Percentiles rank a stretch among this genome's conserved stretches.
Evolutionary conservation across 2,329 filamentous ascomycete species (phyloP).

Genomic region (Stachybotrys echinatus): DNA sequence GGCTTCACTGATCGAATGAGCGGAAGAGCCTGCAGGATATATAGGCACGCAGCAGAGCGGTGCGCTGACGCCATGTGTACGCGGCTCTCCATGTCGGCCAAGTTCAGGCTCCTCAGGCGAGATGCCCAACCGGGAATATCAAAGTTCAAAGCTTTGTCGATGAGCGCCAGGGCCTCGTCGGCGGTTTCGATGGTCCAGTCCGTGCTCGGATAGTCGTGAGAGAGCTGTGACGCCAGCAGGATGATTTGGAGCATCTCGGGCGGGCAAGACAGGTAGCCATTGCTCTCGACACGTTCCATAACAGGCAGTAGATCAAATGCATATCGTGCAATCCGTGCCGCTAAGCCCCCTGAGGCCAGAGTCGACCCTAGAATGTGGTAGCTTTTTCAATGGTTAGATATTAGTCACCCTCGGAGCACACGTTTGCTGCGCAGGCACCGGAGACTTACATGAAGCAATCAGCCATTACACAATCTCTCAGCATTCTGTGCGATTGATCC

Average conservation of each 20-base stretch:
- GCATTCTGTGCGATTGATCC: slow-evolving; percentile 24
- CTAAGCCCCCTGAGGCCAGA: slow-evolving; percentile 27
- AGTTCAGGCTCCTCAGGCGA: slow-evolving; percentile 27
- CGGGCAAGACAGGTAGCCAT: slow-evolving; percentile 37
- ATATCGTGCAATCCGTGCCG: slow-evolving; percentile 32
- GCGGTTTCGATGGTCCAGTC: slow-evolving; percentile 25
- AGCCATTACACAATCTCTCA: slow-evolving; percentile 41
- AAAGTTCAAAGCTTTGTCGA: slow-evolving; percentile 35
- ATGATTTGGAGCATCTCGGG: slow-evolving; percentile 39
- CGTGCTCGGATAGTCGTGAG: slow-evolving; percentile 27
- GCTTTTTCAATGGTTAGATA: slow-evolving; percentile 17
- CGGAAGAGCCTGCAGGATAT: slow-evolving; percentile 38
- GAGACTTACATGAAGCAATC: slow-evolving; percentile 40
- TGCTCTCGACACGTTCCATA: slow-evolving; percentile 35
- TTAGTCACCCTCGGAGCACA: not conserved
- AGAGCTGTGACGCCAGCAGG: slow-evolving; percentile 37
- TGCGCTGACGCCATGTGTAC: slow-evolving; percentile 40
- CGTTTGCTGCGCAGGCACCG: not conserved
- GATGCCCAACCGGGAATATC: slow-evolving; percentile 37
- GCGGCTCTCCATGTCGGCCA: slow-evolving; percentile 35
- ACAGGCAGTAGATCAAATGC: slow-evolving; percentile 32
- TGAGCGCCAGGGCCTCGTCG: slow-evolving; percentile 31
- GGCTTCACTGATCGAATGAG: slow-evolving; percentile 26
- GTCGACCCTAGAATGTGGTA: slow-evolving; percentile 37
- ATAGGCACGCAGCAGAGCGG: slow-evolving; percentile 40